A percentile compares a stretch with the other conserved stretches of the same genome.
Conservation (phyloP, 108 stramenopile species). For the Cyclotella distinguenda region DNA sequence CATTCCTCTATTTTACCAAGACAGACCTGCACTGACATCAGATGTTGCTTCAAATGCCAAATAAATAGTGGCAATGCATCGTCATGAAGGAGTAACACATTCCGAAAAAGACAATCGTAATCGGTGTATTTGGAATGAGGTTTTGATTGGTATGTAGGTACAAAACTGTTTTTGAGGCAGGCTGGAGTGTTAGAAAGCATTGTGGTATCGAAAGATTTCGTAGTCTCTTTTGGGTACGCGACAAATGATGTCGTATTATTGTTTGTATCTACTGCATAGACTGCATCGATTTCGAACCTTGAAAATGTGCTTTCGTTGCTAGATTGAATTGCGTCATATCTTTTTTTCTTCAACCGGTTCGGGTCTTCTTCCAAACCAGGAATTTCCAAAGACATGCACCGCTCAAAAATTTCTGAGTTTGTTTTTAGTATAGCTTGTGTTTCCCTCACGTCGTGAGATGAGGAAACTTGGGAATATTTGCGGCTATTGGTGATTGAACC, state of each 20-base stretch:
- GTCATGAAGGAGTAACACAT: conserved; percentile 27
- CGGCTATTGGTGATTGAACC: no score
- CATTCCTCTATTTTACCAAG: conserved; percentile 46
- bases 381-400: no score
- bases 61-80: conserved; percentile 40
- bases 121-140: conserved; percentile 22
- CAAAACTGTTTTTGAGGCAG: not conserved
- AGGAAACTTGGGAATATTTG: no score
- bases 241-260: not conserved
- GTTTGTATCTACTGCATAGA: not conserved
- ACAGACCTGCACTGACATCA: conserved; percentile 41
- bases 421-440: no score
- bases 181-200: conserved; percentile 5
- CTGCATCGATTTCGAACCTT: conserved; percentile 11
- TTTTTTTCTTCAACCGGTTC: no score
- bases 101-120: conserved; percentile 26
- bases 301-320: no score
- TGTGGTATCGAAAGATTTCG: not conserved
- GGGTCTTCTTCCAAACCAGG: no score
- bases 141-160: not conserved
- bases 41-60: conserved; percentile 29
- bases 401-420: no score
- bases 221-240: conserved; percentile 3
- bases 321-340: no score
- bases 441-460: no score